Percentiles rank a stretch among this genome's conserved stretches.
Evolutionary conservation across 352 stramenopile genomes (phyloP).

Genomic region (Globisporangium abappressorium): DNA sequence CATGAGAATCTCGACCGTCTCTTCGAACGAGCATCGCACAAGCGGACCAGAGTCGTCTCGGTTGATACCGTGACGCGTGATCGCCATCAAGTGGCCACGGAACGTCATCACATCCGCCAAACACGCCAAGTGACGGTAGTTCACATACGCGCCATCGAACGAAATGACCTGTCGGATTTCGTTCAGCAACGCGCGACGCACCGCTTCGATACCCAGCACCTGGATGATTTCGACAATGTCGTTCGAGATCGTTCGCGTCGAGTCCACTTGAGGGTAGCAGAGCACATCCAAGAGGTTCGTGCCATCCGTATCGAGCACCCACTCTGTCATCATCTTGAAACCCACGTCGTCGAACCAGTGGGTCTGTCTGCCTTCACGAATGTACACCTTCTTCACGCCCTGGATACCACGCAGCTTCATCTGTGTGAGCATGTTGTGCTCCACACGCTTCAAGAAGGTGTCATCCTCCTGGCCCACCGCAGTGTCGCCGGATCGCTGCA

Average conservation of each 20-base stretch:
- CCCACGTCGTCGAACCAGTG: conserved; percentile 94
- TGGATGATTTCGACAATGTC: conserved; percentile 99
- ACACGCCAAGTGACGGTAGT: conserved; percentile 98
- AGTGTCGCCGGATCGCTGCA: conserved; percentile 78
- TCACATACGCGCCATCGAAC: conserved; percentile 99
- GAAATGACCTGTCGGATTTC: conserved; percentile 98
- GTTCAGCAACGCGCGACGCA: conserved; percentile 88
- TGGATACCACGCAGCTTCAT: conserved; percentile 97
- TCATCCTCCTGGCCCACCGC: conserved; percentile 90
- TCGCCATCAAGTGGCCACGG: conserved; percentile 95
- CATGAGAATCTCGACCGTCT: conserved; percentile 99
- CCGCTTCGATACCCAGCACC: conserved; percentile 92
- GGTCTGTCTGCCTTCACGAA: conserved; percentile 93
- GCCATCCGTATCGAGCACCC: conserved; percentile 99
- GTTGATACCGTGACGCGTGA: conserved; percentile 99
- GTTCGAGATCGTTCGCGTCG: conserved; percentile 97
- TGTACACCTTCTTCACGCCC: conserved; percentile 98
- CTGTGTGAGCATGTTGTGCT: conserved; percentile 96
- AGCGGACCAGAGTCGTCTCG: conserved; percentile 97
- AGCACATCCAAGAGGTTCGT: conserved; percentile 98
- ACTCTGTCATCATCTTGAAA: conserved; percentile 96
- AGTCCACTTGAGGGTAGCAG: conserved; percentile 96
- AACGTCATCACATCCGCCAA: conserved; percentile 99
- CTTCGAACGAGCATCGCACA: conserved; percentile 98
- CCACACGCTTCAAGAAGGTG: conserved; percentile 96